A percentile compares a stretch with the other conserved stretches of the same genome.
These are phyloP conservation scores for Leccinellum rugosiceps DNA, from an alignment of 768 basidiomycete species.

Conservation along the genomic window DNA sequence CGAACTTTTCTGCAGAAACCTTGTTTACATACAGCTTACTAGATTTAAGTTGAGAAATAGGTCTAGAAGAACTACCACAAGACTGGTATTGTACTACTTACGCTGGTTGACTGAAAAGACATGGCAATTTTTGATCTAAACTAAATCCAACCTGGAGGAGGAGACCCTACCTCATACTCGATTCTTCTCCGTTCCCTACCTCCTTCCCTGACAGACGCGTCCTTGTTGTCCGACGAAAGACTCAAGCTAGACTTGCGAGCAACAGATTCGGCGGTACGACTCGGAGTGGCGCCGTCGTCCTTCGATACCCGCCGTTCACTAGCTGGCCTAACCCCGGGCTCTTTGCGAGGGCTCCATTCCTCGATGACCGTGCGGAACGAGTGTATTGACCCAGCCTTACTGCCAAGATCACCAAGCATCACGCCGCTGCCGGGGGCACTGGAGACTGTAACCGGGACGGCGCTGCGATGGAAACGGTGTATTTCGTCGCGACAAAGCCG, in stretches of 20 bases:
- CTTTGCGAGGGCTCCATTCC: conserved; percentile 35
- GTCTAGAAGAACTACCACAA: not conserved
- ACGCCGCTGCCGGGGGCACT: conserved; percentile 37
- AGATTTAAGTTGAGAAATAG: too few relatives aligned
- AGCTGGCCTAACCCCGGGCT: not conserved
- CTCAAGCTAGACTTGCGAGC: conserved; percentile 6
- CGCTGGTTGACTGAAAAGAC: not conserved
- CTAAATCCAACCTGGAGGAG: conserved; percentile 51
- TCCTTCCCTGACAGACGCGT: conserved; percentile 10
- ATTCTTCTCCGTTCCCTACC: conserved; percentile 6
- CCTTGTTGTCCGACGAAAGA: conserved; percentile 13
- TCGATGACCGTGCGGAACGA: conserved; percentile 63
- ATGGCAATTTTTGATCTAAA: not conserved
- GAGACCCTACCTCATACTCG: conserved; percentile 8
- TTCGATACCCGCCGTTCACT: conserved; percentile 5
- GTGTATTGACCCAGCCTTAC: conserved; percentile 55
- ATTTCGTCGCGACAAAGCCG: conserved; percentile 69
- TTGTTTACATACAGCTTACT: too few relatives aligned
- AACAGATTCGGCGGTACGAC: not conserved
- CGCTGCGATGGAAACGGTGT: conserved; percentile 43
- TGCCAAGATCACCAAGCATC: conserved; percentile 19
- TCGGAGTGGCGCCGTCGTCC: not conserved
- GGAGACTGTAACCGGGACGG: conserved; percentile 17
- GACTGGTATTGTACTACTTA: not conserved
- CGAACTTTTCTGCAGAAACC: too few relatives aligned